phyloP scores from a whole-genome alignment of 179 eudicot genomes.

The Beta lomatogona region DNA sequence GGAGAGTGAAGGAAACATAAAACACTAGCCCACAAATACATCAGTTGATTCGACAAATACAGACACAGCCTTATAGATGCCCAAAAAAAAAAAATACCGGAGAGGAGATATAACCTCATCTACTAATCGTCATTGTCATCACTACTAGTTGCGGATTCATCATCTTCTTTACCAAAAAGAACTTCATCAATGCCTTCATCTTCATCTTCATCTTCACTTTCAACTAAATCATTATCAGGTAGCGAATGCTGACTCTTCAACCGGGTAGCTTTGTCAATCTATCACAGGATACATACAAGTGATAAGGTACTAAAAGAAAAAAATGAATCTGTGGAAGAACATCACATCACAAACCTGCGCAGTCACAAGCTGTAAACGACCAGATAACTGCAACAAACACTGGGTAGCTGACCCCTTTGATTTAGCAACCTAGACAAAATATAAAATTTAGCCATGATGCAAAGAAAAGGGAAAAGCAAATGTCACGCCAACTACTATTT shows the following conservation, averaged over 20 bases:
- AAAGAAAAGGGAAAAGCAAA: background rate
- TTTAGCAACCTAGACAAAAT: conserved; percentile 57
- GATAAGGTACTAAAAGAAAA: background rate
- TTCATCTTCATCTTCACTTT: conserved; percentile 77
- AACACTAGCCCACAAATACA: background rate
- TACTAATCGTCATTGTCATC: conserved; percentile 43
- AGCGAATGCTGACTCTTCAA: conserved; percentile 41
- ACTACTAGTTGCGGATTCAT: conserved; percentile 51
- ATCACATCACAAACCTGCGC: conserved; percentile 62
- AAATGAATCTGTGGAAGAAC: conserved; percentile 12
- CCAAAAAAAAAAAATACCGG: background rate
- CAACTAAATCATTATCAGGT: conserved; percentile 42
- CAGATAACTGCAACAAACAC: conserved; percentile 72
- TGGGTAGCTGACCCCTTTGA: conserved; percentile 49
- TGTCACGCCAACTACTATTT: background rate
- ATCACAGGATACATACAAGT: conserved; percentile 13
- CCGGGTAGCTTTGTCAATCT: conserved; percentile 76
- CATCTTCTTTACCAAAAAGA: conserved; percentile 63
- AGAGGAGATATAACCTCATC: conserved; percentile 22
- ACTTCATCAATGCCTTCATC: conserved; percentile 68
- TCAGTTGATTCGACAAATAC: background rate
- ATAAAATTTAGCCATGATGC: conserved; percentile 1
- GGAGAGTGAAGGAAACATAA: background rate
- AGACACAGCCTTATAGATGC: conserved; percentile 3
- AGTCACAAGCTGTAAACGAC: conserved; percentile 84